A percentile compares a stretch with the other conserved stretches of the same genome.
These are phyloP conservation scores for Silene coronaria DNA, from an alignment of 179 eudicot species.

Conservation along the genomic window DNA sequence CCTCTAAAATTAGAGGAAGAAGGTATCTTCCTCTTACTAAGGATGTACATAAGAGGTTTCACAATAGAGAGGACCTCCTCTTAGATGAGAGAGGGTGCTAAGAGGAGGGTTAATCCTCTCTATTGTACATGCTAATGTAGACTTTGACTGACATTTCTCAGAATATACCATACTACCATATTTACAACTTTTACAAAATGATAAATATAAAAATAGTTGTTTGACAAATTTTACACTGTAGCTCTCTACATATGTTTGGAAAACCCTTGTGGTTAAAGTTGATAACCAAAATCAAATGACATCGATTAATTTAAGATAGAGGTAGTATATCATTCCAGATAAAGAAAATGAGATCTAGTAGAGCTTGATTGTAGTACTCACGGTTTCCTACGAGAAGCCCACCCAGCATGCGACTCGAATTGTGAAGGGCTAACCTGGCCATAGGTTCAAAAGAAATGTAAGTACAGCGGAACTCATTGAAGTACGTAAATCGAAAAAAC, in stretches of 20 bases:
- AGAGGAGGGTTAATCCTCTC: no score
- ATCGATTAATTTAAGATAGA: background rate
- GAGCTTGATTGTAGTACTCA: conserved; percentile 18
- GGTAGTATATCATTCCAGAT: conserved; percentile 10
- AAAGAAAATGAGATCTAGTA: background rate
- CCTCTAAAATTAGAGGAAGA: no score
- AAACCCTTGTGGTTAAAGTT: background rate
- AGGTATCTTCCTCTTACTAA: no score
- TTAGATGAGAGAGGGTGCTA: no score
- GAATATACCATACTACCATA: background rate
- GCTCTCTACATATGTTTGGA: background rate
- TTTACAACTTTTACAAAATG: background rate
- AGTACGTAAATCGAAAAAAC: conserved; percentile 7
- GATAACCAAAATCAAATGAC: background rate
- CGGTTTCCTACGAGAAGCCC: conserved; percentile 38
- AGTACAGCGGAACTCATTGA: background rate
- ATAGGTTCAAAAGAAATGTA: background rate
- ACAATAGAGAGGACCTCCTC: no score
- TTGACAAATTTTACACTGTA: background rate
- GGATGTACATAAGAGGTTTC: no score
- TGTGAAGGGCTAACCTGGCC: conserved; percentile 43
- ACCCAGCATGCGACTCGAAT: conserved; percentile 50
- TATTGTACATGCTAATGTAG: no score
- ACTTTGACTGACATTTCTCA: background rate
- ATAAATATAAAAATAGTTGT: background rate